Evolutionary conservation across 78 protist species (phyloP).

Genomic region (slime mould (Dictyostelium discoideum)): dicty_2.7 NC_007091.3:2892001-2892500

Average conservation of each 20-base stretch:
- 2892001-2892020: neutral
- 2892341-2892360: slow-evolving; percentile 6
- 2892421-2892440: slow-evolving; percentile 10
- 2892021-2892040: neutral
- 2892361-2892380: neutral
- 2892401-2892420: slow-evolving; percentile 16
- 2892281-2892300: neutral
- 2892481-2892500: neutral
- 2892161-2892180: neutral
- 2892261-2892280: neutral
- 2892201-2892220: neutral
- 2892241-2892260: neutral
- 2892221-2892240: too few species aligned
- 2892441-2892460: slow-evolving; percentile 27
- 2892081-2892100: neutral
- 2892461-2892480: neutral
- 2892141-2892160: neutral
- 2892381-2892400: neutral
- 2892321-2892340: neutral
- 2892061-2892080: slow-evolving; percentile 27
- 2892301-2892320: neutral
- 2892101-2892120: neutral
- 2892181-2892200: neutral
- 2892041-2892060: slow-evolving; percentile 29
- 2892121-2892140: neutral